A percentile compares a stretch with the other conserved stretches of the same genome.
Conservation (phyloP, 129 eudicot genomes). For the Logfia minima region DNA sequence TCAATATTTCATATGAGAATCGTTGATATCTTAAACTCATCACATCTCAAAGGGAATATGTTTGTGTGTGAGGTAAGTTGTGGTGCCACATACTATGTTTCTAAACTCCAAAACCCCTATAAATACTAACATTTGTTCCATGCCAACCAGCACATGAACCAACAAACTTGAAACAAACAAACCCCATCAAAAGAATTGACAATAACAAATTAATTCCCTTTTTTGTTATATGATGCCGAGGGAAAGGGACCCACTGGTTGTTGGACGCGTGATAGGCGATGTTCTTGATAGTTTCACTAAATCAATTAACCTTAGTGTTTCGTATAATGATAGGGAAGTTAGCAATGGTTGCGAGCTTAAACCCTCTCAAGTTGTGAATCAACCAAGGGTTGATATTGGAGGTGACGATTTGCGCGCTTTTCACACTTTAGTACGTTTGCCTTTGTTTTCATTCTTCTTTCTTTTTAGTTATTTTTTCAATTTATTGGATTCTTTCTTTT, state of each 20-base stretch:
- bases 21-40: conserved; percentile 17
- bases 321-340: conserved; percentile 41
- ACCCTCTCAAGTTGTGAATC: conserved; percentile 71
- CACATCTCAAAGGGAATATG: conserved; percentile 32
- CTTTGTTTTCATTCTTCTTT: not conserved
- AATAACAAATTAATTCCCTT: not conserved
- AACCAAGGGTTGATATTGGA: conserved; percentile 73
- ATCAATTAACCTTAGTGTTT: conserved; percentile 45
- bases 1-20: conserved; percentile 27
- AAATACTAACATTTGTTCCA: conserved; percentile 38
- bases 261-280: conserved; percentile 69
- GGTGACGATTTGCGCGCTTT: conserved; percentile 73
- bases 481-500: not conserved
- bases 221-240: conserved; percentile 41
- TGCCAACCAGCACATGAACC: conserved; percentile 21
- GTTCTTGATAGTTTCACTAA: conserved; percentile 58
- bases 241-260: conserved; percentile 59
- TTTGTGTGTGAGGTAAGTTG: conserved; percentile 12
- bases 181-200: not conserved
- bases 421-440: conserved; percentile 56
- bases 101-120: conserved; percentile 26
- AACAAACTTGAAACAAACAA: not conserved
- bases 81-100: conserved; percentile 30
- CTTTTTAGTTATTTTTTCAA: not conserved
- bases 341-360: conserved; percentile 64